These are phyloP conservation scores for Penicillium pancosmium DNA, from an alignment of 495 filamentous ascomycete genomes.

Conservation along the genomic window DNA sequence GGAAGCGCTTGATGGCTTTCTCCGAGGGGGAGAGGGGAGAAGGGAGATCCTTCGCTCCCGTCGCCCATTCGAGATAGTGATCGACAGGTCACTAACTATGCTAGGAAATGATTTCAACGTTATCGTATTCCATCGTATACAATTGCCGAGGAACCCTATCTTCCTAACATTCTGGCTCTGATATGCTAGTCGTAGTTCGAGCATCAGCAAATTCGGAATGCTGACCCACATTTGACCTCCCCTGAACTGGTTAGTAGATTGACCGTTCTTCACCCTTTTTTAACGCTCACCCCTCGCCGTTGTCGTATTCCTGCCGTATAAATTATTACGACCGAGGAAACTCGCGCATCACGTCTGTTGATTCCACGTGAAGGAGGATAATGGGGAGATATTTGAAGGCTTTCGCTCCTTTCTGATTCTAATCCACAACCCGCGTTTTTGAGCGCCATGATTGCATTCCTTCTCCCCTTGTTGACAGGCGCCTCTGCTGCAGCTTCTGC, in stretches of 20 bases:
- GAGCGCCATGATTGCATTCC: conserved; percentile 12
- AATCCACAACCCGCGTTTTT: not conserved
- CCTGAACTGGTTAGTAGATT: not conserved
- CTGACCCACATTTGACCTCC: not conserved
- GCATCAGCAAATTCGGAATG: not conserved
- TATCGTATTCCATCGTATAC: conserved; percentile 8
- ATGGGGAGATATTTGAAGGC: conserved; percentile 8
- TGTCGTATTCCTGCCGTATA: conserved; percentile 22
- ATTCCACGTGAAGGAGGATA: conserved; percentile 8
- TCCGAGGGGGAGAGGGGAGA: not conserved
- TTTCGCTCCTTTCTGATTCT: not conserved
- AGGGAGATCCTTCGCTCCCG: not conserved
- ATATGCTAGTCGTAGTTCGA: not conserved
- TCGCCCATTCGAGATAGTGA: not conserved
- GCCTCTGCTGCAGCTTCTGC: conserved; percentile 12
- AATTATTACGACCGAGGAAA: conserved; percentile 13
- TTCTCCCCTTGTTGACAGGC: conserved; percentile 13
- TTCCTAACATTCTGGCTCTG: not conserved
- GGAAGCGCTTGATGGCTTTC: too few species aligned
- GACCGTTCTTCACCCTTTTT: not conserved
- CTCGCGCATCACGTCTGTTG: not conserved
- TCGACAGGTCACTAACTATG: not conserved
- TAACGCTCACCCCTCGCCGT: not conserved
- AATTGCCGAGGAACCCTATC: not conserved
- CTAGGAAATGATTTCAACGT: not conserved